Evolutionary conservation across 495 filamentous ascomycete species (phyloP), one percentile per base, ranked within the genome.

Genomic region (Cercophora scortea): DNA sequence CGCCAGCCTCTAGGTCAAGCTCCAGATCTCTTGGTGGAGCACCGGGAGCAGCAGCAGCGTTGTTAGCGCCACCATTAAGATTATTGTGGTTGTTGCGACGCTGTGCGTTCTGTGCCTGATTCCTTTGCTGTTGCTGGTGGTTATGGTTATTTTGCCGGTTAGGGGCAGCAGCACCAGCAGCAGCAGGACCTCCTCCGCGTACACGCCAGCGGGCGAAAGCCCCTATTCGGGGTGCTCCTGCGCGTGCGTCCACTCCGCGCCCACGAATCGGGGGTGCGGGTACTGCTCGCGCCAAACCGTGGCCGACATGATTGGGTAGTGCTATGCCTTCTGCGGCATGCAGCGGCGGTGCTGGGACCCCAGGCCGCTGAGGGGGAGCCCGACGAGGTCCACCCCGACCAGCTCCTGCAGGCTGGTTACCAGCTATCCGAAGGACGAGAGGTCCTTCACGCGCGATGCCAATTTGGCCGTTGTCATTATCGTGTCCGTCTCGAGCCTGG

Each of bases 101-200:
- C 54, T 55, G 48, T 41, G 12, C 48, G 7, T 52, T 52, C 17
- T 43, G 47, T 46, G 36, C 48, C 50, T 60, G 59, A 61, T 64
- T 54, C 54, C 36, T 5, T 17, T 43, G 19, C 38, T 25, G 25
- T 25, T 25, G 25, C 25, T 25, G 25, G 25, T 25, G 25, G 25
- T 25, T 25, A 25, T 25, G 25, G 49, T 64, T 51, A 59, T 61
- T 61, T 58, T 67, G 60, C 59, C 62, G 64, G 52, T 52, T 42
- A 32, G 55, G 49, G 44, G 34, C 45, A 10, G 48, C 53, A 35
- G 38, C 48, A 34, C 33, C 43, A 33, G 25, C 32, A 48, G 13
- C 42, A 15, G 33, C 40, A 48, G n/a, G 36, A 34, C 55, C 13
- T 32, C 61, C 51, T 38, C 57, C 41, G 2, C 40, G 51, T 32